Evolutionary conservation across 2,329 filamentous ascomycete species (phyloP), one percentile per base, ranked within the genome.

Genomic region (Didymella sp.): DNA sequence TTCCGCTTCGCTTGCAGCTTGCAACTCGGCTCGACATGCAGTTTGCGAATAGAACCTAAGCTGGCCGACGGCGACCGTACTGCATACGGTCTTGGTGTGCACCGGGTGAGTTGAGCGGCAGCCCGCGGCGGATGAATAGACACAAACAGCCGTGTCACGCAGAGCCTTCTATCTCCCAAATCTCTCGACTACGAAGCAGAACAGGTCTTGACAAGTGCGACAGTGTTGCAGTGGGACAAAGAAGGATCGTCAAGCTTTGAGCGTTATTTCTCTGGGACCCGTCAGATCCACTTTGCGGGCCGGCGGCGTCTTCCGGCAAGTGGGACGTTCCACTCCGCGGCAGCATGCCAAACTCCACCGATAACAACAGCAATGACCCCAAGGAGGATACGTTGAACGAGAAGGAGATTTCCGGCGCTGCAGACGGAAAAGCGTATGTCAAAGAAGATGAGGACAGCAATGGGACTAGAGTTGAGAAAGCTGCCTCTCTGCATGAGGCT

Each of bases 331-430:
- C 13, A 46, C 27, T 11, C 13, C 30, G 15, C 37, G 31, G 27
- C 43, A 52, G 19, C 1, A 66, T 66, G 63, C 54, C 56, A 30
- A 21, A 31, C 25, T 4, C 49, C 33, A 46, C 55, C 17, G 19
- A 38, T 30, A 28, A 27, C 27, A 21, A 27, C 37, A 47, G 13
- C 25, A 41, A 25, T 41, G 38, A 12, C 21, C 15, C 28, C 28
- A 51, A 41, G 13, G n/a, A 28, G 6, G 50, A 28, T 7, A 24
- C 42, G 1, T 28, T 46, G 25, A 44, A 45, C 15, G 25, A 44
- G 4, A 55, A 43, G 28, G 45, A 55, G 8, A 24, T 24, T 13
- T 24, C 40, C 13, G 49, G 31, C 2, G 8, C 12, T 28, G 7
- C 22, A 22, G 27, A 28, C n/a, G 38, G 15, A 12, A 25, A 38